Percentiles rank a stretch among this genome's conserved stretches.
phyloP scores from a whole-genome alignment of 106 monocot genomes.

The Acanthochlamys bracteata region DNA sequence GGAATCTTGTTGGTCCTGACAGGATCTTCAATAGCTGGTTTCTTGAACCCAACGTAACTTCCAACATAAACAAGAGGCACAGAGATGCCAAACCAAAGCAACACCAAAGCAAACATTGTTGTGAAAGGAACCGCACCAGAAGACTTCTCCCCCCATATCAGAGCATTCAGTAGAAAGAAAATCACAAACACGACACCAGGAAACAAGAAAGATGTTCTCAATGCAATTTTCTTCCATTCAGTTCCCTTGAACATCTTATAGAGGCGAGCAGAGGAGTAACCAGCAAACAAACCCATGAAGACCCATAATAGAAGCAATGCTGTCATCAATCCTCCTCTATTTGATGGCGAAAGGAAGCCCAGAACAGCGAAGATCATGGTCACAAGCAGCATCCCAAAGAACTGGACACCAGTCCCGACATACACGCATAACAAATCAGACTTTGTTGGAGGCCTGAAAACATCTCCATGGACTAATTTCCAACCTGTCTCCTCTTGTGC shows the following conservation, averaged over 20 bases:
- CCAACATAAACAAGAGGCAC: slow-evolving; percentile 87
- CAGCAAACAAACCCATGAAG: slow-evolving; percentile 91
- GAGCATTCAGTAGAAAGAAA: slow-evolving; percentile 80
- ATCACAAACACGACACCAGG: slow-evolving; percentile 55
- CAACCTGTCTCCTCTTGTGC: slow-evolving; percentile 95
- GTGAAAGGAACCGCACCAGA: slow-evolving; percentile 96
- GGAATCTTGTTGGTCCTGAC: slow-evolving; percentile 98
- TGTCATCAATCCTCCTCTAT: slow-evolving; percentile 92
- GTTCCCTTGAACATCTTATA: slow-evolving; percentile 89
- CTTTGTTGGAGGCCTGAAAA: slow-evolving; percentile 75
- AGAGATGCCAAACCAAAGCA: slow-evolving; percentile 96
- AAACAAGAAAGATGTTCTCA: slow-evolving; percentile 74
- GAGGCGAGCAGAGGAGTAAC: slow-evolving; percentile 77
- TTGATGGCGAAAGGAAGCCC: slow-evolving; percentile 94
- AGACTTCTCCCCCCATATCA: slow-evolving; percentile 95
- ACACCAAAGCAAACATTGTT: slow-evolving; percentile 91
- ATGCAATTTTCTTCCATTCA: slow-evolving; percentile 78
- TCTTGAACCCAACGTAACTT: slow-evolving; percentile 76
- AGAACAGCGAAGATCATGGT: slow-evolving; percentile 92
- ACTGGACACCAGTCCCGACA: slow-evolving; percentile 92
- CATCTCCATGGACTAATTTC: slow-evolving; percentile 97
- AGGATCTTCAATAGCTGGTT: slow-evolving; percentile 75
- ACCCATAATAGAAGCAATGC: slow-evolving; percentile 96
- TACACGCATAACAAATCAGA: slow-evolving; percentile 89
- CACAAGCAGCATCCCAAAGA: slow-evolving; percentile 88